Evolutionary conservation across 345 rosid species (phyloP), one percentile per base, ranked within the genome.

Genomic region (Lepidium africanum): DNA sequence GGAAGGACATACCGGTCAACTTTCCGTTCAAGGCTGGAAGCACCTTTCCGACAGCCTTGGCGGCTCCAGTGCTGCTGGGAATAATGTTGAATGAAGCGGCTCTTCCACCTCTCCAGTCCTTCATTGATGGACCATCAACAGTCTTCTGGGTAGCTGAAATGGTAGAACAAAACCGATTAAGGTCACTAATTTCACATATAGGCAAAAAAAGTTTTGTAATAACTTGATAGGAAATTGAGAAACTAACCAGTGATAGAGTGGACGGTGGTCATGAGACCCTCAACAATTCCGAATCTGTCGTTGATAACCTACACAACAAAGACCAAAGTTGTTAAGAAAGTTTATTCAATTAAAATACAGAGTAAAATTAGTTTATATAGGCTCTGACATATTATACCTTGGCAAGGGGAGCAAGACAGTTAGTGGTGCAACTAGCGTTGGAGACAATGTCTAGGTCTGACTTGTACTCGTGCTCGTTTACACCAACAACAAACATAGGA

Each of bases 51-150:
- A 89, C 97, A 19, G 94, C 96, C 93, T 91, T 91, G 49, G 97
- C 96, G 65, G 96, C 97, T 17, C 96, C 94, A 7, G 94, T 91
- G 82, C 90, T 91, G 86, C 92, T 84, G 32, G 96, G 96, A 77
- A 91, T 91, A 79, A 91, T 89, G 86, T 91, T 89, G 79, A 88
- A 89, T 64, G 97, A 91, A 51, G 97, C 97, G 57, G 96, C 96
- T 51, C 96, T 88, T 32, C 97, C 97, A 84, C 96, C 94, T 80
- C 97, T 88, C 97, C 97, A 89, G 83, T 89, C 97, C 80, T 91
- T 91, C 77, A 52, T 74, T 15, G 96, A 91, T 59, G 96, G 97
- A 9, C 97, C 97, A 88, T 91, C 96, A 35, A 91, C 97, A n/a
- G 97, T 91, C 81, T 91, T 91, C 76, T 91, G 90, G 0, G 96